Evolutionary conservation across 2,329 filamentous ascomycete species (phyloP).

Genomic region (Pezicula radicicola): DNA sequence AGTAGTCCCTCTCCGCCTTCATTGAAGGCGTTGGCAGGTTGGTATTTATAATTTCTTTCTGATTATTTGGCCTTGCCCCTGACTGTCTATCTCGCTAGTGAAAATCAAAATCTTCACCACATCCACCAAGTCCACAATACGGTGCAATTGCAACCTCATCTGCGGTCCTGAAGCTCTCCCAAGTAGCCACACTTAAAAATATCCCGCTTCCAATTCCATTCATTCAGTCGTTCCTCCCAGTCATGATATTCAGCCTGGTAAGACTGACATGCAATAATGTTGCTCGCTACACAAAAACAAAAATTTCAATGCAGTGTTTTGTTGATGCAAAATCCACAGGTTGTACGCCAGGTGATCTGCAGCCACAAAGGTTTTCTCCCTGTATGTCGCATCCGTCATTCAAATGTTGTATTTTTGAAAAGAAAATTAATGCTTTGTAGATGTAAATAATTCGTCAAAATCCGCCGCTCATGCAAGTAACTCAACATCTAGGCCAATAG

Average conservation of each 20-base stretch:
- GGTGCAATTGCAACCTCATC: neutral
- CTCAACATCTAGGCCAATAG: conserved; percentile 97
- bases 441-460: conserved; percentile 12
- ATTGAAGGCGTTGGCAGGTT: neutral
- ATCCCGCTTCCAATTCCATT: neutral
- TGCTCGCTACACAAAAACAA: conserved; percentile 17
- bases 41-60: neutral
- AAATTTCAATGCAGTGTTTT: conserved; percentile 7
- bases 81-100: neutral
- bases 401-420: conserved; percentile 11
- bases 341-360: conserved; percentile 16
- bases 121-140: neutral
- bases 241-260: conserved; percentile 10
- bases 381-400: conserved; percentile 6
- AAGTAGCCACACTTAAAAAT: neutral
- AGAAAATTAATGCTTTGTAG: conserved; percentile 17
- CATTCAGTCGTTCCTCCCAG: conserved; percentile 4
- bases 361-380: conserved; percentile 9
- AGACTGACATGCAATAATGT: conserved; percentile 11
- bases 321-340: conserved; percentile 15
- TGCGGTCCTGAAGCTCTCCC: neutral
- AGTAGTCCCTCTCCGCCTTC: no score
- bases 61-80: neutral
- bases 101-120: neutral
- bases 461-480: conserved; percentile 33